Base-by-base conservation (phyloP, 176 grass and related monocot genomes). In the Juncus effusus region DNA sequence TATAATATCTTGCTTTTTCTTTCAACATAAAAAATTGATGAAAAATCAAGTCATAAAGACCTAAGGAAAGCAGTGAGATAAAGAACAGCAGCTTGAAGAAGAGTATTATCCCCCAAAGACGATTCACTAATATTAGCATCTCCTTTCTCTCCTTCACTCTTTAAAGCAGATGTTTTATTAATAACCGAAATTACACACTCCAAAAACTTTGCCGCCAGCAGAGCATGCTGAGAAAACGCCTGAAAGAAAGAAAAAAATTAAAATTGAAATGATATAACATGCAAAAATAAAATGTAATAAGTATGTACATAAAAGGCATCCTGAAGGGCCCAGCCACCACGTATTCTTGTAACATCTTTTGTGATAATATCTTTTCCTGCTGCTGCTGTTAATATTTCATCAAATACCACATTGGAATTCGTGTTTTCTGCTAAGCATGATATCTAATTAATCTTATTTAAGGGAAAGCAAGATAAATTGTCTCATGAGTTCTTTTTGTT, bases 391-490 rank as follows among this genome's bases (percentile, higher is more conserved):
- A 96, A 67, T 76, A 96, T 85, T 78, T 96, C 93, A 81, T 84
- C 79, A 68, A 96, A 96, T 40, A 96, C 88, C 54, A 91, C 62
- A 74, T 42, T 84, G 67, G 83, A 82, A 73, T 86, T 81, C 55
- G 87, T 91, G 64, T 82, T 91, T 77, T 96, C 93, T 73, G 88
- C 93, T 86, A 96, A 85, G 82, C 77, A 91, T 13, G 85, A 96
- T 80, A 96, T 96, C 92, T 96, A 87, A 79, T 65, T 63, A 16
- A 71, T 56, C 44, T 47, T 10, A 57, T 59, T 87, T 77, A 91
- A 80, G 79, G 87, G 70, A 86, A 59, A 70, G 42, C 4, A 47
- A 47, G 56, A 12, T 19, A 71, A 56, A 16, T 36, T 54, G 14
- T 13, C 36, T 47, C 6, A 6, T 5, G 9, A 47, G 44, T 69